Evolutionary conservation across 345 rosid species (phyloP).

Genomic region (Geranium brycei): DNA sequence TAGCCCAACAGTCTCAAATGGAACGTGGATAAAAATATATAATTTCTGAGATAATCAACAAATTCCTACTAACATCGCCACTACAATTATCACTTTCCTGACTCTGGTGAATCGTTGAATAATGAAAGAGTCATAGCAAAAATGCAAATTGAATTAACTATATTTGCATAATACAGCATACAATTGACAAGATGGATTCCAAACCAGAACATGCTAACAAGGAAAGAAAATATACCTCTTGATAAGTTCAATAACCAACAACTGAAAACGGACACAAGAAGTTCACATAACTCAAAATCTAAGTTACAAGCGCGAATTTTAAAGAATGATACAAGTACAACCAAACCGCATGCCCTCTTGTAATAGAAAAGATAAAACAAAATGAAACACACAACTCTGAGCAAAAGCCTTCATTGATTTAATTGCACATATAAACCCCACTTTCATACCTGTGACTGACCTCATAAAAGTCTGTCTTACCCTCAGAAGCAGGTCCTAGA

Average conservation of each 20-base stretch:
- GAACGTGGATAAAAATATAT: too few relatives aligned
- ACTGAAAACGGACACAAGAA: slow-evolving; percentile 3
- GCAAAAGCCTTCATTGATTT: slow-evolving; percentile 14
- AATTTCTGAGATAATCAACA: not conserved
- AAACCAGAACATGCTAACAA: not conserved
- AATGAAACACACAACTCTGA: slow-evolving; percentile 7
- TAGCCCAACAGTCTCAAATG: not conserved
- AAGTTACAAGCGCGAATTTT: slow-evolving; percentile 13
- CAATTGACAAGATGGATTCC: not conserved
- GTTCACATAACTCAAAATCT: slow-evolving; percentile 12
- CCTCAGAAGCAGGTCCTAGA: slow-evolving; percentile 60
- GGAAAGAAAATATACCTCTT: slow-evolving; percentile 1
- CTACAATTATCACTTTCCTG: not conserved
- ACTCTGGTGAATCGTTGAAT: not conserved
- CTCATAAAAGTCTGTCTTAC: slow-evolving; percentile 69
- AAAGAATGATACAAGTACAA: slow-evolving; percentile 22
- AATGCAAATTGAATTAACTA: not conserved
- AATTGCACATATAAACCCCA: slow-evolving; percentile 69
- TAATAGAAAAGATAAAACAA: slow-evolving; percentile 2
- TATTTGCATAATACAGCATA: not conserved
- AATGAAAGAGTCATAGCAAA: too few relatives aligned
- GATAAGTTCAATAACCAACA: slow-evolving; percentile 6
- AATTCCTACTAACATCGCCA: not conserved
- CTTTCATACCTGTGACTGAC: slow-evolving; percentile 67
- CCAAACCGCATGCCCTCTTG: slow-evolving; percentile 3